Base-by-base conservation (phyloP, 768 basidiomycete genomes). In the Rhizopogon rudus region DNA sequence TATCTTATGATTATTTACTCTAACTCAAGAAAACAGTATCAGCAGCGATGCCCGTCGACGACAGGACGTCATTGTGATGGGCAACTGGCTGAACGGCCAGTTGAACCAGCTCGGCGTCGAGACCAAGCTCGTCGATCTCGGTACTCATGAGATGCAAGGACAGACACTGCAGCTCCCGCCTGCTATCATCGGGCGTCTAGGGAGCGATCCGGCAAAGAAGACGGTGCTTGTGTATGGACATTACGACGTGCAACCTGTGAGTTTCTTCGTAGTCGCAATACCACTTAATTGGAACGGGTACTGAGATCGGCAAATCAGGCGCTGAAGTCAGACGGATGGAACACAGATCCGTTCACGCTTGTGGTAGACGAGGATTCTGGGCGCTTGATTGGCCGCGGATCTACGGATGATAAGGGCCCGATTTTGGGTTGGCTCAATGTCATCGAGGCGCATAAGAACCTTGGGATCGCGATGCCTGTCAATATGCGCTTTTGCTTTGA, bases 201-300 rank as follows among this genome's bases (percentile, higher is more conserved):
- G 96, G 3, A 77, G 84, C 39, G 92, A 97, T 70, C 84, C 83
- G 13, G 82, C 75, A 65, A 98, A 98, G 84, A 95, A 91, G 81
- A 98, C 94, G 0, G 84, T 98, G 35, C 79, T 96, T 29, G 73
- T 98, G 33, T 98, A 98, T 66, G 95, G 93, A 2, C 95, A 98
- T 69, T 96, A 92, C 65, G 94, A 97, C 66, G 95, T 97, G 6
- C 95, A 97, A 64, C 94, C 95, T 8, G 90, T 91, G 57, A 50
- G 83, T 71, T 25, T 25, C 25, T 25, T 25, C 4, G 25, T 25
- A 25, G 25, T 25, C 4, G 25, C 25, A 25, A 5, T 25, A 25
- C 25, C 25, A 1, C 25, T 25, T 25, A 25, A 25, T 35, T 6
- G 8, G 7, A 16, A 10, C 31, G 12, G 20, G 14, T 22, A 35